Percentiles rank a stretch among this genome's conserved stretches.
Conservation (phyloP, 2,329 filamentous ascomycete genomes). For the Pseudopithomyces chartarum region DNA sequence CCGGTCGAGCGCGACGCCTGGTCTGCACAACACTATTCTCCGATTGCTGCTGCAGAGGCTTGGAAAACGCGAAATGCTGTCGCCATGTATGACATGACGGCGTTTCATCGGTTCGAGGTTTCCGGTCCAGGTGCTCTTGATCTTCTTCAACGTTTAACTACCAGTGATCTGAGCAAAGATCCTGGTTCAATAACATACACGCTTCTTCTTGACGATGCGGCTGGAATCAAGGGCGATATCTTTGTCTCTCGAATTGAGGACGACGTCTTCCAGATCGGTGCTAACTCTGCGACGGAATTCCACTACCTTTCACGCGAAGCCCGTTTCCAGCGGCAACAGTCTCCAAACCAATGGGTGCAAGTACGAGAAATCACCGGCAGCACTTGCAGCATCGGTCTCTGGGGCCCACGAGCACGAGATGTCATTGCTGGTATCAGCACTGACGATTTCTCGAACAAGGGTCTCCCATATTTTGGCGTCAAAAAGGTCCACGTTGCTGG, state of each 20-base stretch:
- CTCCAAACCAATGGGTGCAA: conserved; percentile 52
- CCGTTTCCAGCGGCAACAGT: conserved; percentile 50
- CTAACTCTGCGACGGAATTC: conserved; percentile 61
- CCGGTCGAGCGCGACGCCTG: conserved; percentile 63
- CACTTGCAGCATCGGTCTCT: conserved; percentile 66
- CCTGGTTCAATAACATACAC: conserved; percentile 61
- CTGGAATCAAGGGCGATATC: conserved; percentile 62
- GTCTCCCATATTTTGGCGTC: conserved; percentile 56
- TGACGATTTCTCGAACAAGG: conserved; percentile 54
- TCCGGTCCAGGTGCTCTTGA: conserved; percentile 61
- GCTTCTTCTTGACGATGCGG: conserved; percentile 59
- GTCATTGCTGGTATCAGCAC: conserved; percentile 54
- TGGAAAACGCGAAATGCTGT: conserved; percentile 68
- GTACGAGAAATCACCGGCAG: conserved; percentile 65
- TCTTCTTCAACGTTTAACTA: conserved; percentile 61
- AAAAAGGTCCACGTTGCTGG: conserved; percentile 58
- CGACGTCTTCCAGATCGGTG: conserved; percentile 60
- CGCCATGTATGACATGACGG: conserved; percentile 67
- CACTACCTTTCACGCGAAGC: conserved; percentile 62
- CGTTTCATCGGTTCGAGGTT: conserved; percentile 63
- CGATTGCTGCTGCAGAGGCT: conserved; percentile 64
- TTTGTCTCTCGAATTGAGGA: conserved; percentile 59
- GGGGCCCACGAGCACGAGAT: conserved; percentile 62
- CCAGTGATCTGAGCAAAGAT: conserved; percentile 54
- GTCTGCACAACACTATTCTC: conserved; percentile 63